Percentiles rank a stretch among this genome's conserved stretches.
Evolutionary conservation across 352 stramenopile species (phyloP).

Genomic region (Phytopythium cucurbitacearum): DNA sequence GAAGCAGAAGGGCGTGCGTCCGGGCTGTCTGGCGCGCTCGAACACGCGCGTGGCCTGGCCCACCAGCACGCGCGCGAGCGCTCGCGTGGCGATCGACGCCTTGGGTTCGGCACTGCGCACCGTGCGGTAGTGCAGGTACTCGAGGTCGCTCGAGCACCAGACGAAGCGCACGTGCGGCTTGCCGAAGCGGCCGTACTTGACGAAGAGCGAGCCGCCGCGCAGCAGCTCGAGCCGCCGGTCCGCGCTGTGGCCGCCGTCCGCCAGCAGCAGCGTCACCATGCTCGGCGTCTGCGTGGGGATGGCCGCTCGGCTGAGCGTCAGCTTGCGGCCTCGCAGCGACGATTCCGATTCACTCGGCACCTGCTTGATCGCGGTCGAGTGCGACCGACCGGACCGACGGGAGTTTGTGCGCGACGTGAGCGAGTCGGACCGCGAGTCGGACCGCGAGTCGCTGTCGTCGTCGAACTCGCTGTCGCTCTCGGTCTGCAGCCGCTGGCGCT

Average conservation of each 20-base stretch:
- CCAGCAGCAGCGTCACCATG: constrained; percentile 3
- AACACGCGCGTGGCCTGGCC: constrained; percentile 62
- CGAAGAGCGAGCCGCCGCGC: constrained; percentile 65
- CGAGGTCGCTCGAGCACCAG: constrained; percentile 69
- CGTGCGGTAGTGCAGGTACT: constrained; percentile 70
- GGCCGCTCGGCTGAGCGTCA: too few species aligned
- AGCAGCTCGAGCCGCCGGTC: constrained; percentile 56
- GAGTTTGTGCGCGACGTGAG: not conserved
- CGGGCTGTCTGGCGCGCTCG: constrained; percentile 48
- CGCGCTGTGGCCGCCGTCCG: constrained; percentile 14
- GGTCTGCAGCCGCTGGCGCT: constrained; percentile 1
- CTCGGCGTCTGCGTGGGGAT: not conserved
- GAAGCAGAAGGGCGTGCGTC: constrained; percentile 56
- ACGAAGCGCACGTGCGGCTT: constrained; percentile 78
- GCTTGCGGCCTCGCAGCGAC: too few species aligned
- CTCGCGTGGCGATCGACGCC: constrained; percentile 54
- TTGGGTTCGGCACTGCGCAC: constrained; percentile 45
- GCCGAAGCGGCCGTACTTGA: constrained; percentile 74
- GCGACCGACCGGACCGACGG: too few species aligned
- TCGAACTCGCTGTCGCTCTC: constrained; percentile 36
- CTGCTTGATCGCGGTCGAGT: too few species aligned
- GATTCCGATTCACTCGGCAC: too few species aligned
- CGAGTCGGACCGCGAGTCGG: constrained; percentile 4
- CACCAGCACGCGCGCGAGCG: constrained; percentile 31
- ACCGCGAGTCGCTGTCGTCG: constrained; percentile 39